Percentiles rank a stretch among this genome's conserved stretches.
Conservation (phyloP, 345 rosid genomes). For the Lepidium africanum region DNA sequence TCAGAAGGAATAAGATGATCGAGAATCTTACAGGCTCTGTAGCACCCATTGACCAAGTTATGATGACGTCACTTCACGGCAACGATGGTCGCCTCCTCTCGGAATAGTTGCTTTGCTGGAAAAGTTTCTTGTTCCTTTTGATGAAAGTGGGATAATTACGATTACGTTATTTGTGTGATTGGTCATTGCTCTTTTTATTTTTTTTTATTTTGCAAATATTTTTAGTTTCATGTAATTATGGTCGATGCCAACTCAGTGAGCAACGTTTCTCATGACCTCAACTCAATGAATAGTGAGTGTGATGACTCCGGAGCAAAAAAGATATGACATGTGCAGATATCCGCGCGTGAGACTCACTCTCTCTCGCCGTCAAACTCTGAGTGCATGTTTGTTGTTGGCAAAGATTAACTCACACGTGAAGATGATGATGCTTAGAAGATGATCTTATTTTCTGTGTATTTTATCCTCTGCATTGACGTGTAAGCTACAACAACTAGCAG, state of each 20-base stretch:
- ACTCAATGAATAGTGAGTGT: too few species aligned
- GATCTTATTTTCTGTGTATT: too few species aligned
- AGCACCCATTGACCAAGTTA: slow-evolving; percentile 40
- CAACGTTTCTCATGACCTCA: too few species aligned
- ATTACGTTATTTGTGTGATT: slow-evolving; percentile 15
- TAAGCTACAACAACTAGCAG: not conserved
- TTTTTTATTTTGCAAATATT: not conserved
- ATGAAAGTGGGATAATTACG: not conserved
- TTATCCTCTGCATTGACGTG: slow-evolving; percentile 18
- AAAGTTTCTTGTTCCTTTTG: not conserved
- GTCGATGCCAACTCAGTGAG: too few species aligned
- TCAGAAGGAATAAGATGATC: not conserved
- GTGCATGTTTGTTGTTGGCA: not conserved
- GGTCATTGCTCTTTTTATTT: not conserved
- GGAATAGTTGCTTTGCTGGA: slow-evolving; percentile 9
- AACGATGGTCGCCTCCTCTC: slow-evolving; percentile 27
- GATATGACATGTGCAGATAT: slow-evolving; percentile 6
- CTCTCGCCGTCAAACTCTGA: slow-evolving; percentile 3
- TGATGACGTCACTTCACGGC: slow-evolving; percentile 33
- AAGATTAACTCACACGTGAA: slow-evolving; percentile 12
- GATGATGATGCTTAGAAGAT: slow-evolving; percentile 1
- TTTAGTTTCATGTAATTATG: too few species aligned
- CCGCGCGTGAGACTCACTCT: slow-evolving; percentile 18
- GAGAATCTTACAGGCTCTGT: slow-evolving; percentile 37
- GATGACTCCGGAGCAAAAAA: not conserved